A percentile compares a stretch with the other conserved stretches of the same genome.
Evolutionary conservation across 805 yeast genomes (phyloP).

Genomic region (Yarrowia porcina): DNA sequence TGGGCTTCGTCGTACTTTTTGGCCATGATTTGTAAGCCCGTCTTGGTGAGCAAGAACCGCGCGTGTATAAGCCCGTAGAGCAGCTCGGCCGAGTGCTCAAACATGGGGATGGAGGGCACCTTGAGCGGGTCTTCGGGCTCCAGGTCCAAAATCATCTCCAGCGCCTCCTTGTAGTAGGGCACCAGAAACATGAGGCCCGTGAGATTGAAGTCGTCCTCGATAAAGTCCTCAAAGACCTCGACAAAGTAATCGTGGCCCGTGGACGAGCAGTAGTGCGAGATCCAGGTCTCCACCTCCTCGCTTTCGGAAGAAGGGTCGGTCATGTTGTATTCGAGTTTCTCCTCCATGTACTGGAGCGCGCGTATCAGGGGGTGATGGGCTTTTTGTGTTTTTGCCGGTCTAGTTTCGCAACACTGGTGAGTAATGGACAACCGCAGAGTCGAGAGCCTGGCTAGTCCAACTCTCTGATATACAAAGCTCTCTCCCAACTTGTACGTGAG

Average conservation of each 20-base stretch:
- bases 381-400: too few relatives aligned
- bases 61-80: constrained; percentile 94
- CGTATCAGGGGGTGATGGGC: too few relatives aligned
- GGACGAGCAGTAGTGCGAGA: constrained; percentile 69
- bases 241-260: constrained; percentile 89
- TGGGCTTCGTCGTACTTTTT: constrained; percentile 84
- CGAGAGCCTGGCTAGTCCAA: constrained; percentile 5
- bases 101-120: constrained; percentile 65
- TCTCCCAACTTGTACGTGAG: constrained; percentile 2
- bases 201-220: constrained; percentile 93
- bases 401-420: too few relatives aligned
- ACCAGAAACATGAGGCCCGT: constrained; percentile 84
- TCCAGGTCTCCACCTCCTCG: constrained; percentile 68
- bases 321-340: constrained; percentile 19
- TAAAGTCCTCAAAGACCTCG: constrained; percentile 85
- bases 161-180: constrained; percentile 86
- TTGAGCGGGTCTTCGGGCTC: constrained; percentile 59
- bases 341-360: constrained; percentile 18
- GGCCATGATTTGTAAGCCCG: constrained; percentile 82
- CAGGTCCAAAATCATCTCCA: constrained; percentile 84
- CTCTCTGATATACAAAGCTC: not conserved
- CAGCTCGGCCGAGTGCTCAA: constrained; percentile 88
- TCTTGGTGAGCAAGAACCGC: constrained; percentile 81
- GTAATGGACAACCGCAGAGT: too few relatives aligned
- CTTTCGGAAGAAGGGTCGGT: constrained; percentile 31